A percentile compares a stretch with the other conserved stretches of the same genome.
phyloP scores from a whole-genome alignment of 2,329 filamentous ascomycete genomes.

The Didymella pomorum region DNA sequence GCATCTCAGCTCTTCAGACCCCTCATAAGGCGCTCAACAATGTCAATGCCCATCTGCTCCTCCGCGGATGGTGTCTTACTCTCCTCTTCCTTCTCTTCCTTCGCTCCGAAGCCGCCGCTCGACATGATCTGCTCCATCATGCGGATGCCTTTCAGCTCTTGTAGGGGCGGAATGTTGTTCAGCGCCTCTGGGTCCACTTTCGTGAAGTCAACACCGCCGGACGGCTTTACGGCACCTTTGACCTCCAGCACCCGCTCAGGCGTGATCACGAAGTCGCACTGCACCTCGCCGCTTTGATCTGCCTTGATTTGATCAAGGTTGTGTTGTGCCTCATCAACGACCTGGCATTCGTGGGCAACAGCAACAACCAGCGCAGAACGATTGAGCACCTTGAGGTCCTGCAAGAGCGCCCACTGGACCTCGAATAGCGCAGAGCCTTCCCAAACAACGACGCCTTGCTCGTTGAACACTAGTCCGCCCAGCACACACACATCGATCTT shows the following conservation, averaged over 20 bases:
- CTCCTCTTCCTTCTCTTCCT: conserved; percentile 18
- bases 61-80: conserved; percentile 27
- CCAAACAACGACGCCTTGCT: conserved; percentile 51
- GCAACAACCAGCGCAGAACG: conserved; percentile 41
- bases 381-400: conserved; percentile 43
- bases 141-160: conserved; percentile 49
- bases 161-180: conserved; percentile 50
- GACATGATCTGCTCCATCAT: conserved; percentile 49
- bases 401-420: conserved; percentile 55
- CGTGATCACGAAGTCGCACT: conserved; percentile 54
- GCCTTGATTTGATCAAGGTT: conserved; percentile 34
- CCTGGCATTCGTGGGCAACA: conserved; percentile 55
- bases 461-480: conserved; percentile 53
- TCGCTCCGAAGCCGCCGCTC: conserved; percentile 22
- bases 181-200: conserved; percentile 48
- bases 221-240: conserved; percentile 44
- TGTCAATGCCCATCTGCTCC: conserved; percentile 45
- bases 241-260: conserved; percentile 44
- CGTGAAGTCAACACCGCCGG: conserved; percentile 51
- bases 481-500: conserved; percentile 51
- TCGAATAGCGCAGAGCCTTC: conserved; percentile 56
- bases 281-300: conserved; percentile 51
- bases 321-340: conserved; percentile 44
- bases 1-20: conserved; percentile 30
- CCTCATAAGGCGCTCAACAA: conserved; percentile 46